Evolutionary conservation across 2,329 filamentous ascomycete species (phyloP), one percentile per base, ranked within the genome.

Genomic region (Fusarium chlamydosporum): DNA sequence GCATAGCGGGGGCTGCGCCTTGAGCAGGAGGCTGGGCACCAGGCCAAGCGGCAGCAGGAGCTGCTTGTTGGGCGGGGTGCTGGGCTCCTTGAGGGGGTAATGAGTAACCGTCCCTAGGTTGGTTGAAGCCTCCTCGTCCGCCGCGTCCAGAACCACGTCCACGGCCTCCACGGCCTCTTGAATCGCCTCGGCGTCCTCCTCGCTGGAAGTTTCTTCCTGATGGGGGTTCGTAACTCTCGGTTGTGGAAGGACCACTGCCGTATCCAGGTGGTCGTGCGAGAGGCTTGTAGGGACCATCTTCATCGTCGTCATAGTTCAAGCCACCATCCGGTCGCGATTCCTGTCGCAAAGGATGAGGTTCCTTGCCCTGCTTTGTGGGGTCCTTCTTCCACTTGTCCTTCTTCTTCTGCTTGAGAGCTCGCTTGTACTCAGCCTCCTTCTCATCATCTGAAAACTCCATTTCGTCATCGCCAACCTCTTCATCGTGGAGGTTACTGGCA

Each of bases 401-500:
- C 73, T 86, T 88, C 79, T 91, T 91, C 67, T 89, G 85, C 79
- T 94, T 94, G 53, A 88, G 73, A 62, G 86, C 85, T 58, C 87
- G 83, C 81, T 91, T 96, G 76, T 93, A 89, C 72, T 94, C 92
- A 9, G 91, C 91, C 79, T 99, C 96, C 72, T 92, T 92, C 80
- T 99, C 96, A 74, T 99, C 96, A 72, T 99, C 96, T 0, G 95
- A 97, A 78, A 98, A 98, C 76, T 98, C 96, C 72, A 93, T 87
- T 77, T 98, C 95, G 37, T 97, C 92, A 33, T 92, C 91, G 16
- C 82, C 89, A 9, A 94, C 86, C 80, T 98, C 95, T 78, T 99
- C 96, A 72, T 98, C 96, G 78, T 97, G 92, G 56, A 97, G 86
- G 76, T 98, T 98, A 52, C 93, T 97, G 10, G 96, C 95, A 79